Base-by-base conservation (phyloP, 805 yeast species). In the Allodekkera sacchari region DNA sequence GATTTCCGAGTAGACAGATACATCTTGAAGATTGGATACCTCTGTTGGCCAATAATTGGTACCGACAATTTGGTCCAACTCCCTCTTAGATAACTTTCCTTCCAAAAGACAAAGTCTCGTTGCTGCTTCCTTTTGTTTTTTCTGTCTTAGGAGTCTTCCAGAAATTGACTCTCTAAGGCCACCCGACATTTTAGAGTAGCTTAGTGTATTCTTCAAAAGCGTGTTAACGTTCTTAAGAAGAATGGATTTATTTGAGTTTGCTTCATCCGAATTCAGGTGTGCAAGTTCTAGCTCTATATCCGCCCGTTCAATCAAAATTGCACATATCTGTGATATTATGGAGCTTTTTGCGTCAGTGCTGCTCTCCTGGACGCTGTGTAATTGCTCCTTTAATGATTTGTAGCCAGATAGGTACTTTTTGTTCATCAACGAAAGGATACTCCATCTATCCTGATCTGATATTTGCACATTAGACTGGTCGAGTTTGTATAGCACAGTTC, bases 201-300 rank as follows among this genome's bases (percentile, higher is more conserved):
- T 60, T 51, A 67, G 48, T 16, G 73, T 69, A 38, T 61, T 70
- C 35, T 65, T 68, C 22, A 69, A 48, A 22, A 70, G 53, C 3
- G 59, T 63, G 25, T 53, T 61, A 27, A 62, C 48, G 35, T 72
- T 72, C 9, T 52, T 47, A 6, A 53, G 34, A 13, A 72, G 47
- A 1, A 64, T 43, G 3, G 35, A 39, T 13, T 37, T 36, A 41
- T 57, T 55, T 11, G 54, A 53, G 3, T 37, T 35, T 0, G 68
- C 61, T 16, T 53, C 47, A 7, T 53, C 56, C 17, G 33, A 37
- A 1, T 45, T 30, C 4, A 67, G 20, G 27, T 55, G 60, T n/a
- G 65, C 52, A 34, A 77, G 52, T 44, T 69, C 75, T 9, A 68
- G 43, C 33, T 70, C 77, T 4, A 71, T 57, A 43, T 72, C 78